Evolutionary conservation across 495 filamentous ascomycete genomes (phyloP).

Genomic region (Chaetomium tenue): DNA sequence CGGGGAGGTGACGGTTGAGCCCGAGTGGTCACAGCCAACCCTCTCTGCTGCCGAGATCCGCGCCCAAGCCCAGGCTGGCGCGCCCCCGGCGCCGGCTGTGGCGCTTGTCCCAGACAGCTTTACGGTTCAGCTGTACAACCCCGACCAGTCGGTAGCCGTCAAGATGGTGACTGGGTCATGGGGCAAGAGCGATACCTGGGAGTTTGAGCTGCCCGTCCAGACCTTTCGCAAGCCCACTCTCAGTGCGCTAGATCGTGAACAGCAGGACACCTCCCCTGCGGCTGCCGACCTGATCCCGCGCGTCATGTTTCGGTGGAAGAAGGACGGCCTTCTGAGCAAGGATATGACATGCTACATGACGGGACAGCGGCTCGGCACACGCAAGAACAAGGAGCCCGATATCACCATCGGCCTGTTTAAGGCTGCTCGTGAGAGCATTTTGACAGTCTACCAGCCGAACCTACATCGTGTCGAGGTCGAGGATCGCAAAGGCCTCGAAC

Average conservation of each 20-base stretch:
- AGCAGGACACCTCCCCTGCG: constrained; percentile 62
- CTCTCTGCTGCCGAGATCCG: constrained; percentile 78
- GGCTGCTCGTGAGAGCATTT: constrained; percentile 40
- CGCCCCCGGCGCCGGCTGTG: constrained; percentile 65
- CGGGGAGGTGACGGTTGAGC: constrained; percentile 80
- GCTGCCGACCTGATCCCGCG: constrained; percentile 70
- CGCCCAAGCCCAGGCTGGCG: constrained; percentile 57
- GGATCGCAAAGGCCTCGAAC: constrained; percentile 89
- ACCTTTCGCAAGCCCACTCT: constrained; percentile 77
- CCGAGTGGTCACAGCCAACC: constrained; percentile 78
- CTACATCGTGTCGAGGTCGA: constrained; percentile 87
- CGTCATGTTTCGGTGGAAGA: constrained; percentile 85
- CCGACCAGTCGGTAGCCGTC: constrained; percentile 76
- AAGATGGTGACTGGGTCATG: constrained; percentile 70
- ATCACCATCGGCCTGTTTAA: constrained; percentile 86
- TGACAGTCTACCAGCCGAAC: constrained; percentile 92
- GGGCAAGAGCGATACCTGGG: constrained; percentile 76
- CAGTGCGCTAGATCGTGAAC: constrained; percentile 72
- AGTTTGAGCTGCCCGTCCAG: constrained; percentile 87
- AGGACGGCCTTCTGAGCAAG: constrained; percentile 76
- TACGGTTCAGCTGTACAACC: constrained; percentile 86
- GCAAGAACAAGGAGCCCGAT: constrained; percentile 85
- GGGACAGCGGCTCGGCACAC: constrained; percentile 68
- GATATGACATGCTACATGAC: constrained; percentile 80
- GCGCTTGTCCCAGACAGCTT: constrained; percentile 77